phyloP scores from a whole-genome alignment of 75 land plant species.

The Selaginella moellendorffii region DNA sequence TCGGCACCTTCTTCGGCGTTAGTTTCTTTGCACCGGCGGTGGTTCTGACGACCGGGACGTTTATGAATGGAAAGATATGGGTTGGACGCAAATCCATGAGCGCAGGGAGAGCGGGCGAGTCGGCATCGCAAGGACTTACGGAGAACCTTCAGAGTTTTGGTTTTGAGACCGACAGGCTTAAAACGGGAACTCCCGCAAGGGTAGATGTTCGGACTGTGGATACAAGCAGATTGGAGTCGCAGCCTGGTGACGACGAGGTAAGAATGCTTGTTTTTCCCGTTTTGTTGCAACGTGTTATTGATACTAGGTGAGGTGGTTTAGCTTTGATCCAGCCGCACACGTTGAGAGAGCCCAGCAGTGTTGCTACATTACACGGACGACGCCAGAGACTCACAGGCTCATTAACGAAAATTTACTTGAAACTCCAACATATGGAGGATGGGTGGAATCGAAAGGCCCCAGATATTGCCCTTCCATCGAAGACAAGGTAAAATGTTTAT shows the following conservation, averaged over 20 bases:
- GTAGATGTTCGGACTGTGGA: conserved; percentile 69
- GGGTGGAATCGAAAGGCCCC: conserved; percentile 98
- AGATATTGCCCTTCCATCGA: conserved; percentile 99
- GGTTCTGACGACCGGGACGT: conserved; percentile 91
- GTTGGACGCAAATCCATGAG: conserved; percentile 84
- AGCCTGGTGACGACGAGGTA: conserved; percentile 96
- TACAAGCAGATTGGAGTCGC: conserved; percentile 57
- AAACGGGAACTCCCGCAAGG: conserved; percentile 94
- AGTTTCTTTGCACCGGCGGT: conserved; percentile 77
- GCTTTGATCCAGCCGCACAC: conserved; percentile 76
- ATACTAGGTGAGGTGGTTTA: conserved; percentile 86
- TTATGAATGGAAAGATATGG: conserved; percentile 99
- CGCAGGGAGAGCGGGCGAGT: conserved; percentile 95
- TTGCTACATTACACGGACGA: conserved; percentile 89
- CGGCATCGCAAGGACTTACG: conserved; percentile 88
- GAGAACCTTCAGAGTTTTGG: conserved; percentile 67
- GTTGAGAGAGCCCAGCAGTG: conserved; percentile 88
- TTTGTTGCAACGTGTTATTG: too few species aligned
- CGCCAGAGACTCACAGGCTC: conserved; percentile 59
- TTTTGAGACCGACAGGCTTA: conserved; percentile 84
- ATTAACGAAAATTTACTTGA: conserved; percentile 84
- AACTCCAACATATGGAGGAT: conserved; percentile 98
- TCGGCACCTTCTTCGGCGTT: conserved; percentile 79
- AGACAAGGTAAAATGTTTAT: conserved; percentile 77
- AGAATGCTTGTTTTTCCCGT: not conserved